A percentile compares a stretch with the other conserved stretches of the same genome.
These are phyloP conservation scores for Kentomonas sorsogonicus DNA, from an alignment of 208 protist genomes.

Conservation along the genomic window DNA sequence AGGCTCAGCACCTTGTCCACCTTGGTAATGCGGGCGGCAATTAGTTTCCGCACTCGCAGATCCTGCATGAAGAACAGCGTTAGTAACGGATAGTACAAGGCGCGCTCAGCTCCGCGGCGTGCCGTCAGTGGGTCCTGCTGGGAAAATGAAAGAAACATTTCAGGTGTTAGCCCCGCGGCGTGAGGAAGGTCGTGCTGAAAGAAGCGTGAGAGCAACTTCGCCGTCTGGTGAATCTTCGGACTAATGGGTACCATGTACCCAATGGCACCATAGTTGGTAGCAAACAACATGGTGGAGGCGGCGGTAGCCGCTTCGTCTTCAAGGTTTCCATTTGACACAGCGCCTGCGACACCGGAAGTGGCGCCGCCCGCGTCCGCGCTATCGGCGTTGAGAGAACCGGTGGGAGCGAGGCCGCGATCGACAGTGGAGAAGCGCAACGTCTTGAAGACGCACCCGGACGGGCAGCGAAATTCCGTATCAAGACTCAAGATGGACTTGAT, in stretches of 20 bases:
- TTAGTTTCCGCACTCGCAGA: conserved; percentile 41
- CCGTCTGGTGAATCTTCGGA: conserved; percentile 65
- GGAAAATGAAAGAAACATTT: conserved; percentile 68
- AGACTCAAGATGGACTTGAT: conserved; percentile 65
- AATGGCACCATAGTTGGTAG: conserved; percentile 78
- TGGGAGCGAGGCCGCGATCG: too few relatives aligned
- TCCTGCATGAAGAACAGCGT: conserved; percentile 51
- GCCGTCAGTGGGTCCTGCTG: conserved; percentile 50
- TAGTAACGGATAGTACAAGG: conserved; percentile 59
- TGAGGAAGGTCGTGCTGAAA: conserved; percentile 63
- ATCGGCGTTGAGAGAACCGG: too few relatives aligned
- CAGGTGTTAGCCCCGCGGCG: conserved; percentile 55
- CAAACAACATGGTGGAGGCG: conserved; percentile 44
- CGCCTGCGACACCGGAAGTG: too few relatives aligned
- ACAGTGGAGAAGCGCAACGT: conserved; percentile 56
- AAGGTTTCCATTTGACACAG: too few relatives aligned
- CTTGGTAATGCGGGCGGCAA: conserved; percentile 69
- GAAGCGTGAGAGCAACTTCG: conserved; percentile 50
- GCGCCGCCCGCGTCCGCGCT: too few relatives aligned
- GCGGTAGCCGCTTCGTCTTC: conserved; percentile 10
- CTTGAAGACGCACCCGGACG: conserved; percentile 54
- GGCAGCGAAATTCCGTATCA: conserved; percentile 71
- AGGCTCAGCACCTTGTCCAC: conserved; percentile 65
- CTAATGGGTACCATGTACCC: conserved; percentile 71
- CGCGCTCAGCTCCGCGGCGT: conserved; percentile 45